Evolutionary conservation across 129 eudicot genomes (phyloP).

Genomic region (Artemisia tridentata): DNA sequence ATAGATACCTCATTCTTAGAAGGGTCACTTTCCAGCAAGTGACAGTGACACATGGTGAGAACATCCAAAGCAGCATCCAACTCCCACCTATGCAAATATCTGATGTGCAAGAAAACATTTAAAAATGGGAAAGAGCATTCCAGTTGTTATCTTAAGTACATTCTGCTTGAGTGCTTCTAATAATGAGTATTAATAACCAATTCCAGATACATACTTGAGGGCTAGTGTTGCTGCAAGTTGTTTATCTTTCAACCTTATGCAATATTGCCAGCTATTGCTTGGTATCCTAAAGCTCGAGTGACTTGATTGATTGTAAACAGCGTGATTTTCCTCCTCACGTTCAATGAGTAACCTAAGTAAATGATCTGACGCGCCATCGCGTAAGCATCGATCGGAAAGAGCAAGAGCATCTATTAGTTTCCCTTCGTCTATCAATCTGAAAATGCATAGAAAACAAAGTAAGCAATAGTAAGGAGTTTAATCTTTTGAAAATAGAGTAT

Average conservation of each 20-base stretch:
- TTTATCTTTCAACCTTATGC: conserved; percentile 84
- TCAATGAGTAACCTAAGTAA: conserved; percentile 80
- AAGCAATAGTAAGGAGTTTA: conserved; percentile 16
- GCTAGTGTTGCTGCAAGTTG: conserved; percentile 90
- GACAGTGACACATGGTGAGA: conserved; percentile 98
- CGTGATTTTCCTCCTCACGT: conserved; percentile 60
- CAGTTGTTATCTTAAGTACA: neutral
- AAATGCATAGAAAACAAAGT: conserved; percentile 9
- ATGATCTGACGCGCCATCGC: conserved; percentile 86
- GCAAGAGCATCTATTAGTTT: conserved; percentile 97
- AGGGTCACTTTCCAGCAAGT: conserved; percentile 67
- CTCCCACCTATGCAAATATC: conserved; percentile 94
- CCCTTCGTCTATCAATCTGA: conserved; percentile 88
- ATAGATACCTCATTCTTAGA: conserved; percentile 61
- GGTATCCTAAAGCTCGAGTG: conserved; percentile 41
- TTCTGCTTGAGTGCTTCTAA: neutral
- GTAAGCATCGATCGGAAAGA: conserved; percentile 91
- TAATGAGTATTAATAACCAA: neutral
- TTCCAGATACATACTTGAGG: conserved; percentile 51
- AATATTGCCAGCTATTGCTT: conserved; percentile 95
- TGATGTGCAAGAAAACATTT: conserved; percentile 32
- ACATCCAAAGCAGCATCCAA: conserved; percentile 96
- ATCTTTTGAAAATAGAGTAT: neutral
- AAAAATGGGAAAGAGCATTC: neutral
- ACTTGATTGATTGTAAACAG: conserved; percentile 38